These are phyloP conservation scores for Prunus armeniaca DNA, from an alignment of 306 rosid species.

Conservation along the genomic window DNA sequence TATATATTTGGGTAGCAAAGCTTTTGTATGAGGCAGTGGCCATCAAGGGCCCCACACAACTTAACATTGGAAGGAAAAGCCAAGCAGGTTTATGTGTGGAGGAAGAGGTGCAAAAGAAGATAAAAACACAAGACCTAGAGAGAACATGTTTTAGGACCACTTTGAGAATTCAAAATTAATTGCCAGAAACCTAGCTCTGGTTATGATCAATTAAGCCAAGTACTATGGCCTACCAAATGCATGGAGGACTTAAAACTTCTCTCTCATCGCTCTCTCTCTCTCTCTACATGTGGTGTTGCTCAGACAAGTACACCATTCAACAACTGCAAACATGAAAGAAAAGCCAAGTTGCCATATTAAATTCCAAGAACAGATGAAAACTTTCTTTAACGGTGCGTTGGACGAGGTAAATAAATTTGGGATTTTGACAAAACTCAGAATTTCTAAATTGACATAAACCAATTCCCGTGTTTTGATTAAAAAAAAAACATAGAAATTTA, in stretches of 20 bases:
- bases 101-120: slow-evolving; percentile 39
- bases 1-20: background rate
- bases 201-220: slow-evolving; percentile 24
- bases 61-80: slow-evolving; percentile 36
- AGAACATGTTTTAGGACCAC: slow-evolving; percentile 53
- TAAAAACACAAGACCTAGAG: slow-evolving; percentile 30
- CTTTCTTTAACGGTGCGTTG: too few species aligned
- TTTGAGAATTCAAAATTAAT: background rate
- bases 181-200: slow-evolving; percentile 16
- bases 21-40: background rate
- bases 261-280: slow-evolving; percentile 17
- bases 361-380: background rate
- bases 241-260: background rate
- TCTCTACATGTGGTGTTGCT: slow-evolving; percentile 15
- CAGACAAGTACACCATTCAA: slow-evolving; percentile 28
- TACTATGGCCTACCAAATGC: slow-evolving; percentile 36
- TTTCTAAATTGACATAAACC: too few species aligned
- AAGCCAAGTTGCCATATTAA: slow-evolving; percentile 26
- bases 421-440: too few species aligned
- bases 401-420: too few species aligned
- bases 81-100: slow-evolving; percentile 45
- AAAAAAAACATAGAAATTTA: too few species aligned
- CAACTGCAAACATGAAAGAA: slow-evolving; percentile 21
- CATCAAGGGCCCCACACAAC: slow-evolving; percentile 35
- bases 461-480: too few species aligned